Conservation (phyloP, 2,329 filamentous ascomycete genomes). For the Neonectria neomacrospora region DNA sequence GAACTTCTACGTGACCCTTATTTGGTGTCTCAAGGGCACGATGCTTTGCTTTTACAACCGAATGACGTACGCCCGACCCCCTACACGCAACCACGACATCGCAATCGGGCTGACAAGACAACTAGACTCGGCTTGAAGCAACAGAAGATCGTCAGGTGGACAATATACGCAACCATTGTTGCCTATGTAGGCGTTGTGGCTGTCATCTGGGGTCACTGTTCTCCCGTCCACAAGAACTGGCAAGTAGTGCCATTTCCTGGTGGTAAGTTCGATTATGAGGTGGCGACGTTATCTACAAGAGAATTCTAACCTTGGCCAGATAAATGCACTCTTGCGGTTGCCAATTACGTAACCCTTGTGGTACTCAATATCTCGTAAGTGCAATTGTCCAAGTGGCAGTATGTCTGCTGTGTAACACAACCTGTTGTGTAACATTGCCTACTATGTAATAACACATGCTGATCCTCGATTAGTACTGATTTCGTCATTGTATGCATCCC, state of each 20-base stretch:
- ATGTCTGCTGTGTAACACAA: background rate
- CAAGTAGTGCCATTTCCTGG: constrained; percentile 55
- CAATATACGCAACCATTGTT: constrained; percentile 41
- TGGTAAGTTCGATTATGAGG: constrained; percentile 37
- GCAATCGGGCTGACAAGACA: constrained; percentile 15
- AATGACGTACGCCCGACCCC: constrained; percentile 50
- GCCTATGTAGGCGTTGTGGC: constrained; percentile 50
- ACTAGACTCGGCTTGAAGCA: constrained; percentile 51
- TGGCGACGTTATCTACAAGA: too few species aligned
- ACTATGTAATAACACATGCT: constrained; percentile 5
- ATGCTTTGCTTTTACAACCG: constrained; percentile 57
- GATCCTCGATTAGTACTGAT: constrained; percentile 49
- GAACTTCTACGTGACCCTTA: constrained; percentile 55
- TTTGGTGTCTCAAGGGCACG: constrained; percentile 56
- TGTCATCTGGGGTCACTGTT: constrained; percentile 51
- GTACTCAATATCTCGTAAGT: constrained; percentile 51
- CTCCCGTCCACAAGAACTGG: constrained; percentile 53
- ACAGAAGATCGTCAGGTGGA: constrained; percentile 52
- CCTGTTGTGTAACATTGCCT: background rate
- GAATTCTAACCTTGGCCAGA: constrained; percentile 37
- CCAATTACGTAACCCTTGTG: constrained; percentile 53
- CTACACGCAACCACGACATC: background rate
- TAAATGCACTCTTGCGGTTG: constrained; percentile 48
- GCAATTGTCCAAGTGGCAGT: background rate
- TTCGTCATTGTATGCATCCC: constrained; percentile 53